Conservation (phyloP, 179 eudicot genomes). For the Spinacia oleracea region DNA sequence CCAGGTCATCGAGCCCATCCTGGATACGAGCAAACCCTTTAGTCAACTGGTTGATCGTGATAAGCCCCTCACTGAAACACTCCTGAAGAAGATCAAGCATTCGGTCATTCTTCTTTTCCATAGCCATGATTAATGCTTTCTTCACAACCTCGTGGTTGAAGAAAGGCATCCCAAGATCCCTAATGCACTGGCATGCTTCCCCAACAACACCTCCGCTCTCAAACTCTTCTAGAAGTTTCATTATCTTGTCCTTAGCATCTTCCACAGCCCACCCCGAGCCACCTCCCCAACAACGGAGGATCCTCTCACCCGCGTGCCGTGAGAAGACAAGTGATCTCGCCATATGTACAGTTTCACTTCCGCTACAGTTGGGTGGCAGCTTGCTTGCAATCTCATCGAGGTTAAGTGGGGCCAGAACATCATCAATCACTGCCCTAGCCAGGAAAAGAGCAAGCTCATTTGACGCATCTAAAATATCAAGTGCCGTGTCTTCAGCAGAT, state of each 20-base stretch:
- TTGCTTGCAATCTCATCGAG: constrained; percentile 69
- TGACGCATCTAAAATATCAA: constrained; percentile 89
- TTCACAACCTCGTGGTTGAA: constrained; percentile 98
- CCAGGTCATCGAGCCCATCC: constrained; percentile 90
- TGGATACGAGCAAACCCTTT: constrained; percentile 79
- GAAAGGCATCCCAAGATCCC: constrained; percentile 94
- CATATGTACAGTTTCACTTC: constrained; percentile 76
- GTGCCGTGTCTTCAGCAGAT: constrained; percentile 92
- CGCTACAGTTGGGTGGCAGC: constrained; percentile 71
- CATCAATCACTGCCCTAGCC: constrained; percentile 94
- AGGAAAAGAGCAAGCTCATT: constrained; percentile 82
- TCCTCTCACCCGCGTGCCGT: constrained; percentile 94
- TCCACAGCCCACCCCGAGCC: constrained; percentile 99
- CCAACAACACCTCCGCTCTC: constrained; percentile 83
- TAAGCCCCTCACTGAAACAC: constrained; percentile 81
- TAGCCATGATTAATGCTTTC: constrained; percentile 93
- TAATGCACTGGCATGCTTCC: constrained; percentile 92
- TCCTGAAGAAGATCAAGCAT: constrained; percentile 79
- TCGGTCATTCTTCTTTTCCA: constrained; percentile 96
- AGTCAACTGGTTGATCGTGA: constrained; percentile 89
- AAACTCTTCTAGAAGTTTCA: constrained; percentile 84
- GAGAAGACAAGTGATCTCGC: constrained; percentile 81
- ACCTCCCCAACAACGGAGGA: constrained; percentile 98
- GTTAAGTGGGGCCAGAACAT: constrained; percentile 81
- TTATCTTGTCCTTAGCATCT: constrained; percentile 94